Base-by-base conservation (phyloP, 768 basidiomycete species). In the Auriscalpium microsporum region DNA sequence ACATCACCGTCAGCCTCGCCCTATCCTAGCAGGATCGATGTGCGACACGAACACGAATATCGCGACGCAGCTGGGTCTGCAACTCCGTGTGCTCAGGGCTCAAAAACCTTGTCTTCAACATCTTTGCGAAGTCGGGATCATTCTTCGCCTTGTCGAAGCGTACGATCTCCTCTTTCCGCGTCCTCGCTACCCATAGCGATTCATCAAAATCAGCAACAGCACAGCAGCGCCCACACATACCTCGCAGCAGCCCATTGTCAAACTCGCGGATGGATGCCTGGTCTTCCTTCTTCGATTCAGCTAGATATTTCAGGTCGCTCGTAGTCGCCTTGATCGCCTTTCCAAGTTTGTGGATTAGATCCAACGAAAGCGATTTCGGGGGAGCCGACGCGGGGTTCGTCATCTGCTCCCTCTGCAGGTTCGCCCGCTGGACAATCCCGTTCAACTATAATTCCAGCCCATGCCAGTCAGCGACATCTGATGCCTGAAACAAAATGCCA, bases 61-160 rank as follows among this genome's bases (percentile, higher is more conserved):
- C 75, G 60, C 84, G 80, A 35, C 92, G 78, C 28, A 97, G 71
- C 53, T 84, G 82, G 1, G 76, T 80, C 65, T 94, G 94, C 1
- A 82, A 86, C 65, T 94, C 92, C 13, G 84, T 75, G 64, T 93
- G 86, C 64, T 97, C 92, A 0, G 95, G 92, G 11, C 87, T 87
- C 17, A 63, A 60, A 57, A 72, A 69, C 34, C 66, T 69, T 11
- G 69, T 65, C 60, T 75, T 78, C 23, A 72, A 68, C 64, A 69
- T 77, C 23, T 72, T 75, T 10, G 67, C 73, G 67, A 94, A 90
- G 53, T 87, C 86, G 3, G 82, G 78, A 64, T 97, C 93, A 34
- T 76, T 77, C 57, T 82, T 82, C 1, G 92, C 93, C 61, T 81
- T 82, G 53, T 84, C 76, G 68, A 91, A 94, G 5, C 90, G 81